Evolutionary conservation across 2,329 filamentous ascomycete genomes (phyloP).

Genomic region (Calonectria ilicicola): DNA sequence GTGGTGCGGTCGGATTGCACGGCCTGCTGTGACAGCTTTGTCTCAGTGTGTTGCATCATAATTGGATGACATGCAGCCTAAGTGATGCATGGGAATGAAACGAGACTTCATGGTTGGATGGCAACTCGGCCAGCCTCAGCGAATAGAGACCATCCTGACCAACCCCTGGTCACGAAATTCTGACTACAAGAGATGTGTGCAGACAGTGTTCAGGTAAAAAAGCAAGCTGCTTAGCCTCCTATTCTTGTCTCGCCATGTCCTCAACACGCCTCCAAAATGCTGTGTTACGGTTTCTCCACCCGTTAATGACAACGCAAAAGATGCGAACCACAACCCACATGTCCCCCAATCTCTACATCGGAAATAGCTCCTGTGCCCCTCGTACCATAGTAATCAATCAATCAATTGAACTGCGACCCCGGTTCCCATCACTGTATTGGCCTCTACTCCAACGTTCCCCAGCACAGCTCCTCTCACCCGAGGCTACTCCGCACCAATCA

Average conservation of each 20-base stretch:
- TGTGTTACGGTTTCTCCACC: not conserved
- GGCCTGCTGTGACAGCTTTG: too few species aligned
- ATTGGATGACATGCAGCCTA: not conserved
- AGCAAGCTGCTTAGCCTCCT: not conserved
- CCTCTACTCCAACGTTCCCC: not conserved
- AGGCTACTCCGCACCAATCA: conserved; percentile 54
- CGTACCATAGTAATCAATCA: not conserved
- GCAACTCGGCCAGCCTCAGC: too few species aligned
- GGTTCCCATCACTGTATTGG: not conserved
- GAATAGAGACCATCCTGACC: too few species aligned
- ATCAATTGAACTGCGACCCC: not conserved
- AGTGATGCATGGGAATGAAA: too few species aligned
- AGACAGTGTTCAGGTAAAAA: too few species aligned
- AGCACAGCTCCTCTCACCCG: conserved; percentile 45
- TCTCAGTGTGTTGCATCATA: too few species aligned
- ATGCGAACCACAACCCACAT: not conserved
- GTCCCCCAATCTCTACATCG: not conserved
- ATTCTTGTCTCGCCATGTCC: not conserved
- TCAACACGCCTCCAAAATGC: not conserved
- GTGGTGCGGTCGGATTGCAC: not conserved
- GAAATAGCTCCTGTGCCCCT: not conserved
- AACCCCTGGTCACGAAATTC: too few species aligned
- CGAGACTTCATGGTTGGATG: too few species aligned
- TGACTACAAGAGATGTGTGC: too few species aligned
- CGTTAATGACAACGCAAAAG: not conserved